Base-by-base conservation (phyloP, 768 basidiomycete species). In the Trametes punicea region DNA sequence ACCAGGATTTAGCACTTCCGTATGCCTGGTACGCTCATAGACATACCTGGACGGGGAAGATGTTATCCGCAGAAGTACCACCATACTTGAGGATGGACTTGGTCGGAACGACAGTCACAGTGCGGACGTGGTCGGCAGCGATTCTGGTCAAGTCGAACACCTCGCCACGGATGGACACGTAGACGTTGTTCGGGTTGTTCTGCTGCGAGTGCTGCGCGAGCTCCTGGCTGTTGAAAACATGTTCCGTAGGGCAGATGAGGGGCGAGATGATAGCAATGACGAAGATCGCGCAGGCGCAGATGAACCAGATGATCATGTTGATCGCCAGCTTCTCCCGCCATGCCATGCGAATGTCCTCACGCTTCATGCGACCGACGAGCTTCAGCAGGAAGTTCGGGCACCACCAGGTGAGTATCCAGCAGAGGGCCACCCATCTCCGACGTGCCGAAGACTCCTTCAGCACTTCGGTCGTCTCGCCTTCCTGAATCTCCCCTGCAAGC, bases 251-350 rank as follows among this genome's bases (percentile, higher is more conserved):
- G 67, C 97, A 99, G 70, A 99, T 98, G 56, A 99, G 71, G 50
- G 80, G 70, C 10, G 92, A 93, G 26, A 98, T 77, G 23, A 95
- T 71, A 9, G 91, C 92, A 65, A 98, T 95, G 65, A 99, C 89
- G 70, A 99, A 98, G 44, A 94, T 79, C 0, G 93, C 87, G 63
- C 83, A 84, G n/a, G 71, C 87, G 60, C 94, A 98, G 27, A 90
- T 76, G 66, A 97, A 84, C 96, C 95, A 98, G 64, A 99, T 98
- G 72, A 99, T 76, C 56, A 99, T 71, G 71, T 98, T 98, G 66
- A 98, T 81, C 3, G 93, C 91, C 1, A 98, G 77, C 71, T 99
- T 98, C 73, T 98, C 97, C 56, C 96, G 77, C 97, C 97, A 99
- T 1, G 97, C 97, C 70, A 98, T 93, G 23, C 89, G 83, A 21